Evolutionary conservation across 805 yeast species (phyloP).

Genomic region (Candida boidinii): DNA sequence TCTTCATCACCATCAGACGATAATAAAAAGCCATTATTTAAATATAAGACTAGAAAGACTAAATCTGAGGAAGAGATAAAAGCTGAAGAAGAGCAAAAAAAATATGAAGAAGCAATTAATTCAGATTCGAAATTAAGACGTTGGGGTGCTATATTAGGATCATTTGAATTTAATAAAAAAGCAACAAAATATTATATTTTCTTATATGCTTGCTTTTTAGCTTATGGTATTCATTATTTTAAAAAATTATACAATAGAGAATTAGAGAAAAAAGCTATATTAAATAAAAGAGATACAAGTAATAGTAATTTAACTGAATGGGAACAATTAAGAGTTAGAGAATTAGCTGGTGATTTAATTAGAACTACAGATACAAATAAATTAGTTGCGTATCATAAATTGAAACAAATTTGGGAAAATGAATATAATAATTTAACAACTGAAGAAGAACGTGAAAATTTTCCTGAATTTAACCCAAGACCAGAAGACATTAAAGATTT

Average conservation of each 20-base stretch:
- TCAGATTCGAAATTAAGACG: conserved; percentile 27
- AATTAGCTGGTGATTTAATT: conserved; percentile 44
- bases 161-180: conserved; percentile 50
- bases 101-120: conserved; percentile 24
- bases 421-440: conserved; percentile 5
- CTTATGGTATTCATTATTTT: conserved; percentile 58
- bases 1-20: too few species aligned
- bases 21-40: conserved; percentile 18
- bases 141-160: conserved; percentile 46
- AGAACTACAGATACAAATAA: conserved; percentile 59
- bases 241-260: conserved; percentile 59
- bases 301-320: conserved; percentile 47
- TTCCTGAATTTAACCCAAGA: conserved; percentile 25
- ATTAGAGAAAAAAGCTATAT: conserved; percentile 36
- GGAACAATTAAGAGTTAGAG: conserved; percentile 54
- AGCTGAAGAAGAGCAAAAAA: conserved; percentile 19
- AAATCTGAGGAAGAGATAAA: conserved; percentile 20
- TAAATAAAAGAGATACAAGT: conserved; percentile 24
- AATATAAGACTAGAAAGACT: conserved; percentile 17
- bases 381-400: conserved; percentile 47
- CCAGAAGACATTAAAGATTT: conserved; percentile 23
- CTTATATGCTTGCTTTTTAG: conserved; percentile 46
- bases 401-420: conserved; percentile 30
- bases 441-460: conserved; percentile 10
- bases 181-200: conserved; percentile 57